Percentiles rank a stretch among this genome's conserved stretches.
phyloP scores from a whole-genome alignment of 306 rosid genomes.

The Dalbergia cultrata region DNA sequence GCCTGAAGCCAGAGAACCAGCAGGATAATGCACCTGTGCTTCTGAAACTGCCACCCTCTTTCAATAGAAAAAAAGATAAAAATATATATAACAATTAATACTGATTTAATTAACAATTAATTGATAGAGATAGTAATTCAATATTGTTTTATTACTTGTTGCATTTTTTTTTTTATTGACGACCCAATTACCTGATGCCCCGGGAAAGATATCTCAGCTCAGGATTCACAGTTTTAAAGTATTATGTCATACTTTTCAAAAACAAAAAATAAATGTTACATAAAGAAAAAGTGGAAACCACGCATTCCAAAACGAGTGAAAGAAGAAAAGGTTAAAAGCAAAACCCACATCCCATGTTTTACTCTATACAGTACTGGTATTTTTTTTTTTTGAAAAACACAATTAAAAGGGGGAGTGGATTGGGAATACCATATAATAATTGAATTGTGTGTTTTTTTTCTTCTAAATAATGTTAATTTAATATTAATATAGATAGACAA shows the following conservation, averaged over 20 bases:
- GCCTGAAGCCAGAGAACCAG: not conserved
- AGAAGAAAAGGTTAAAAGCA: conserved; percentile 11
- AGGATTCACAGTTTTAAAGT: not conserved
- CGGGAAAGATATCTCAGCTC: not conserved
- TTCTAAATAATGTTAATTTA: too few relatives aligned
- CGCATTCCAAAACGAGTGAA: conserved; percentile 30
- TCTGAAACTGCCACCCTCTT: conserved; percentile 3
- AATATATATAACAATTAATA: too few relatives aligned
- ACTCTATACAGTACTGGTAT: not conserved
- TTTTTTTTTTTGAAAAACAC: not conserved
- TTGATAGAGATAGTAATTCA: too few relatives aligned
- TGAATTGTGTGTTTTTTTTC: too few relatives aligned
- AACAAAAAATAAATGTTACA: not conserved
- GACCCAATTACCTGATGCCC: not conserved
- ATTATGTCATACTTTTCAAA: not conserved
- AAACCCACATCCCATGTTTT: not conserved
- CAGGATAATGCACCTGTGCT: not conserved
- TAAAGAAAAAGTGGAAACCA: conserved; percentile 12
- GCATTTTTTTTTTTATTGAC: not conserved
- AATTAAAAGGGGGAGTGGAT: too few relatives aligned
- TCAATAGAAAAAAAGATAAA: too few relatives aligned
- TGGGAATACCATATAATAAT: not conserved
- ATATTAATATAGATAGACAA: not conserved
- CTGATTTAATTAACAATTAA: not conserved
- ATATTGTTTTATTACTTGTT: not conserved